A percentile compares a stretch with the other conserved stretches of the same genome.
Evolutionary conservation across 1,139 yeast genomes (phyloP).

Genomic region (Nakaseomyces sp.): DNA sequence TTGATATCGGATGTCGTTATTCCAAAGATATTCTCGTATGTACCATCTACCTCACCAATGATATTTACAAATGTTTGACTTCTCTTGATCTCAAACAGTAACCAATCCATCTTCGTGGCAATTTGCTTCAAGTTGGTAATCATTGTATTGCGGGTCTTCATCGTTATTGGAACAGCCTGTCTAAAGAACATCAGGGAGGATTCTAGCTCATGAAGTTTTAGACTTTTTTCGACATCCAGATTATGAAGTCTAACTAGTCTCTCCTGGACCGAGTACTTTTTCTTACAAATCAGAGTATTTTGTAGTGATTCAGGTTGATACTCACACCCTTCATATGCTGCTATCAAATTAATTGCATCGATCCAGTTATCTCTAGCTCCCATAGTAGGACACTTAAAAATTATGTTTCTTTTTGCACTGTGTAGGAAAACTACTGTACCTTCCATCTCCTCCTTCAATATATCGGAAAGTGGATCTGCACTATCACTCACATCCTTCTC

Average conservation of each 20-base stretch:
- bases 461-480: conserved; percentile 1
- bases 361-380: conserved; percentile 49
- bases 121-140: conserved; percentile 38
- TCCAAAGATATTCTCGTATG: conserved; percentile 5
- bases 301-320: conserved; percentile 15
- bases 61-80: conserved; percentile 36
- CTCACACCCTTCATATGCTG: conserved; percentile 41
- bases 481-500: neutral
- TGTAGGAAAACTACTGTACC: conserved; percentile 14
- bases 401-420: conserved; percentile 32
- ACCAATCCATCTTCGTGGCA: conserved; percentile 46
- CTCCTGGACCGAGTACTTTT: conserved; percentile 23
- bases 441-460: conserved; percentile 7
- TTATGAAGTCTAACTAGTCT: conserved; percentile 32
- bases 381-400: conserved; percentile 24
- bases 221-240: conserved; percentile 29
- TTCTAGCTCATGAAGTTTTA: conserved; percentile 33
- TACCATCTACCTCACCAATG: conserved; percentile 27
- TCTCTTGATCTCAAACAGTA: conserved; percentile 44
- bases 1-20: conserved; percentile 1
- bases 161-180: conserved; percentile 44
- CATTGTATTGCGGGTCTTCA: conserved; percentile 42
- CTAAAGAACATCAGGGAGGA: conserved; percentile 36
- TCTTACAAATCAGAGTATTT: conserved; percentile 25
- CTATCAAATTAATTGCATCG: conserved; percentile 44